Evolutionary conservation across 2,329 filamentous ascomycete species (phyloP).

Genomic region (Botrytis fabae): DNA sequence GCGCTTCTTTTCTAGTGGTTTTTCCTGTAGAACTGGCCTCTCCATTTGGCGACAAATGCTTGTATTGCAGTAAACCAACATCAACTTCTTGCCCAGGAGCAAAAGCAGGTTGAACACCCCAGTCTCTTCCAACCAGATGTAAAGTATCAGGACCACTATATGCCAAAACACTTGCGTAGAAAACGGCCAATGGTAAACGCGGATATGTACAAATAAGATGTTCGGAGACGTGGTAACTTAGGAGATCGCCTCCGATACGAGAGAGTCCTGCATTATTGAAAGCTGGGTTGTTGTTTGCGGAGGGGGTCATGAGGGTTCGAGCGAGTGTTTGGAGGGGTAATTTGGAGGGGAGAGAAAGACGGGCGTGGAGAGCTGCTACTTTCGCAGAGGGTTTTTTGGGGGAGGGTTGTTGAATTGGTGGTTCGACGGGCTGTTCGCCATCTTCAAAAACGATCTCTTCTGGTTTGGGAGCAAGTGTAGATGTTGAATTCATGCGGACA

Average conservation of each 20-base stretch:
- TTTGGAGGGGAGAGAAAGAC: conserved; percentile 77
- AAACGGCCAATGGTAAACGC: conserved; percentile 82
- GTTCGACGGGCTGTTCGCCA: conserved; percentile 20
- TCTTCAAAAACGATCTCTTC: conserved; percentile 38
- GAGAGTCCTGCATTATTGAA: conserved; percentile 91
- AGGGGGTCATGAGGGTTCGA: conserved; percentile 79
- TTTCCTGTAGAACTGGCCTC: conserved; percentile 48
- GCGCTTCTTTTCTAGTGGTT: conserved; percentile 53
- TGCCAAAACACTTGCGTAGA: conserved; percentile 82
- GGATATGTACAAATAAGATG: conserved; percentile 86
- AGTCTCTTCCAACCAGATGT: conserved; percentile 72
- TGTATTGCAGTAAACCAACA: conserved; percentile 83
- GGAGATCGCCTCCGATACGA: conserved; percentile 76
- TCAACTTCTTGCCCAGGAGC: conserved; percentile 90
- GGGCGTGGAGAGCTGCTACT: conserved; percentile 87
- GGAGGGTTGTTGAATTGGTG: background rate
- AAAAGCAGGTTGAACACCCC: conserved; percentile 89
- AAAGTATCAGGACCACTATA: conserved; percentile 78
- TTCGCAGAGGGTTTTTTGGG: conserved; percentile 65
- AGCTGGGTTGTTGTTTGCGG: conserved; percentile 73
- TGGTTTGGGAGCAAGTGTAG: conserved; percentile 16
- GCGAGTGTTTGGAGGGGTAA: conserved; percentile 85
- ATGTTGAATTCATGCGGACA: conserved; percentile 33
- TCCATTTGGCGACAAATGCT: conserved; percentile 48
- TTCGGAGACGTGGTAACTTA: conserved; percentile 88